phyloP scores from a whole-genome alignment of 148 eudicot species.

The Selenicereus undatus region DNA sequence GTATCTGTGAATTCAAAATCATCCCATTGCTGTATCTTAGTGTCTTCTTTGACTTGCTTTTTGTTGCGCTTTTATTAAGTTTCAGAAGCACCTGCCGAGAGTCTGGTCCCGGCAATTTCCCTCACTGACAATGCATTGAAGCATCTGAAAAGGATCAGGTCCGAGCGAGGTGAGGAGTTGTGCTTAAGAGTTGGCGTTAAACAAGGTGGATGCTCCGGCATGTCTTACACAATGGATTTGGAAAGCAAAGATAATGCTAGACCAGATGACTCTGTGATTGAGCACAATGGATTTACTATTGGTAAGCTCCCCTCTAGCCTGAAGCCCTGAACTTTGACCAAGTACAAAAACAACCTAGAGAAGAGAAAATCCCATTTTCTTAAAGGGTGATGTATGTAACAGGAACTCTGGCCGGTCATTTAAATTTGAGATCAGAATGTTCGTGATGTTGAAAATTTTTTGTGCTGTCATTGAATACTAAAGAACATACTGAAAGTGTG shows the following conservation, averaged over 20 bases:
- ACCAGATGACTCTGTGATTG: constrained; percentile 83
- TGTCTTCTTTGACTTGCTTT: not conserved
- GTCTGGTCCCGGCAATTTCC: constrained; percentile 76
- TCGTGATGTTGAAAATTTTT: not conserved
- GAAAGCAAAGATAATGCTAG: constrained; percentile 67
- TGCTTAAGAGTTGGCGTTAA: constrained; percentile 92
- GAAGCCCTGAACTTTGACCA: not conserved
- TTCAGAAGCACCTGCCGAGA: constrained; percentile 65
- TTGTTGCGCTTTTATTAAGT: constrained; percentile 19
- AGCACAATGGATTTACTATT: constrained; percentile 76
- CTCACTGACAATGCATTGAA: constrained; percentile 74
- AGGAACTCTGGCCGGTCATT: not conserved
- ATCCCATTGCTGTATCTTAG: not conserved
- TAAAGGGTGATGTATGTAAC: not conserved
- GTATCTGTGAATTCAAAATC: not conserved
- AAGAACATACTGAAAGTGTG: not conserved
- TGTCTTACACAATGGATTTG: constrained; percentile 98
- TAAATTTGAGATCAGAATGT: not conserved
- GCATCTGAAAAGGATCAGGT: constrained; percentile 81
- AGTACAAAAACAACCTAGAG: not conserved
- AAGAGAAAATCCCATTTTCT: not conserved
- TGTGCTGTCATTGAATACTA: not conserved
- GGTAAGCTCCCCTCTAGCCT: constrained; percentile 36
- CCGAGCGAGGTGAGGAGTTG: constrained; percentile 67
- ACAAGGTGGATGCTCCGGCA: constrained; percentile 99